Conservation (phyloP, 306 rosid species). For the Cucumis cinereus region DNA sequence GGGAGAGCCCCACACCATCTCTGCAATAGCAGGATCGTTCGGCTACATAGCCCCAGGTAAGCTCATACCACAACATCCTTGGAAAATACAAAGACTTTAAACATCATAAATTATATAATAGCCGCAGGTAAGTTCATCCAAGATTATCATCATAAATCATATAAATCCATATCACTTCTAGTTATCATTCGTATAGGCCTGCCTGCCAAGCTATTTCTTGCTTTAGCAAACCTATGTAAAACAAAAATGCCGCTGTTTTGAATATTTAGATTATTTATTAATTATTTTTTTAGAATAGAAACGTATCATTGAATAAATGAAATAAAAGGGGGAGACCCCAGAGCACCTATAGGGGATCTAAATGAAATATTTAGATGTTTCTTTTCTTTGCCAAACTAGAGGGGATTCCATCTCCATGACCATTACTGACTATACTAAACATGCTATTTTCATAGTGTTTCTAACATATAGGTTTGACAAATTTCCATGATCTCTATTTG, state of each 20-base stretch:
- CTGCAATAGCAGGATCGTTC: conserved; percentile 65
- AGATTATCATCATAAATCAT: not conserved
- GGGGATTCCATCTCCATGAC: not conserved
- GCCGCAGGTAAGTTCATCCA: not conserved
- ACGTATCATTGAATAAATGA: too few species aligned
- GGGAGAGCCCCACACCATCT: conserved; percentile 37
- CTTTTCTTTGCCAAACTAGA: not conserved
- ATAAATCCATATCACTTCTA: not conserved
- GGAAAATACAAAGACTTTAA: not conserved
- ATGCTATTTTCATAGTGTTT: not conserved
- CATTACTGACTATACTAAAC: not conserved
- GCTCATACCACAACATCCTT: not conserved
- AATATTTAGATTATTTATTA: not conserved
- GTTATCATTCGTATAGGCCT: not conserved
- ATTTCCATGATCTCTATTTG: conserved; percentile 11
- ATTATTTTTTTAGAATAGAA: too few species aligned
- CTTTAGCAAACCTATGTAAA: not conserved
- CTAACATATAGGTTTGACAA: conserved; percentile 1
- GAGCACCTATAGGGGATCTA: too few species aligned
- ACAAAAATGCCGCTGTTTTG: not conserved
- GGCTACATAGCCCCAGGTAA: conserved; percentile 93
- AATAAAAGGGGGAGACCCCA: too few species aligned
- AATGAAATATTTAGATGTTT: not conserved
- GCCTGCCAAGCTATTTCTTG: not conserved
- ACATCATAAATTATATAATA: not conserved